Evolutionary conservation across 1,139 yeast species (phyloP).

Genomic region (Debaryomyces singareniensis): DNA sequence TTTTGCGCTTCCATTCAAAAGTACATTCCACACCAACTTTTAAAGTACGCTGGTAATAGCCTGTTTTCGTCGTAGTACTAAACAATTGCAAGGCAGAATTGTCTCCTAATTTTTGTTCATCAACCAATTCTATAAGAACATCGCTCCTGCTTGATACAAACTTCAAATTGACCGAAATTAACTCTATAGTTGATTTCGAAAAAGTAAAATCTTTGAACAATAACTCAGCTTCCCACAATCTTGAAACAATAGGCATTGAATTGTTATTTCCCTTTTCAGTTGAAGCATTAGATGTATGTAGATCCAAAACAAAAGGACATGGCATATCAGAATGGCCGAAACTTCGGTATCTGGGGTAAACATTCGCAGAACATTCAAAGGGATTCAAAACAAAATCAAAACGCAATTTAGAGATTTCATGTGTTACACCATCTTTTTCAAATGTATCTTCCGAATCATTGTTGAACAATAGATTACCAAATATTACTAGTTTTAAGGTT

Average conservation of each 20-base stretch:
- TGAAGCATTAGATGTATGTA: constrained; percentile 1
- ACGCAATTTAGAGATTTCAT: constrained; percentile 20
- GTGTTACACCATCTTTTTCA: constrained; percentile 14
- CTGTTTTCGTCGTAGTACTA: constrained; percentile 33
- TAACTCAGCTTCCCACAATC: constrained; percentile 41
- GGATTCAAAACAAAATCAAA: constrained; percentile 31
- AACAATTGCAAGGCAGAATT: constrained; percentile 16
- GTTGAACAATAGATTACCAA: neutral
- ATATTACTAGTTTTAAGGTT: constrained; percentile 8
- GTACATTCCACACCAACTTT: constrained; percentile 18
- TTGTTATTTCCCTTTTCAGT: constrained; percentile 10
- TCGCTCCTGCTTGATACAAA: constrained; percentile 28
- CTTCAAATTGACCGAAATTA: constrained; percentile 15
- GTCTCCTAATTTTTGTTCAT: constrained; percentile 2
- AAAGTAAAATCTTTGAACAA: constrained; percentile 11
- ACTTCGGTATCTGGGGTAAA: constrained; percentile 32
- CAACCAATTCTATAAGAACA: constrained; percentile 17
- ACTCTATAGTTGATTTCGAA: constrained; percentile 10
- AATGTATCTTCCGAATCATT: constrained; percentile 6
- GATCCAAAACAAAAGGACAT: constrained; percentile 29
- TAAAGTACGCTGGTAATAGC: constrained; percentile 36
- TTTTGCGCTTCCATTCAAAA: constrained; percentile 30
- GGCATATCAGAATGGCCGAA: constrained; percentile 28
- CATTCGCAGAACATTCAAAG: constrained; percentile 25
- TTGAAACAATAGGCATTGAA: constrained; percentile 36